These are phyloP conservation scores for Neurospora sp. DNA, from an alignment of 495 filamentous ascomycete species.

Conservation along the genomic window DNA sequence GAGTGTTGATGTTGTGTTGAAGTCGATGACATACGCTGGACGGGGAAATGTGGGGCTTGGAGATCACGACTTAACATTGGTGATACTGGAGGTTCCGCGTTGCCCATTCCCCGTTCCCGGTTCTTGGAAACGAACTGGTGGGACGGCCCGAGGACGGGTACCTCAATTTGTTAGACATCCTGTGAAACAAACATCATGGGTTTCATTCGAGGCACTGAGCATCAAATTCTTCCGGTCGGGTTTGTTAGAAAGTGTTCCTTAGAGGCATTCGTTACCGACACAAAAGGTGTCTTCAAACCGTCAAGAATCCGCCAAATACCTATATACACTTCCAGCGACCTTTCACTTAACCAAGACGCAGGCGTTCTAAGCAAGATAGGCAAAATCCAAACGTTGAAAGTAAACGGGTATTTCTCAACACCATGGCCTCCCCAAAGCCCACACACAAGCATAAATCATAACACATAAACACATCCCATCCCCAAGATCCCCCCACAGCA, in stretches of 20 bases:
- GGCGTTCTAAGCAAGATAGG: neutral
- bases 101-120: neutral
- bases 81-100: neutral
- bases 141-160: neutral
- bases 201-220: neutral
- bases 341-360: neutral
- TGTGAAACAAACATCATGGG: neutral
- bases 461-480: neutral
- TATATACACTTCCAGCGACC: neutral
- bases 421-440: neutral
- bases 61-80: neutral
- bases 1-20: neutral
- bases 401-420: neutral
- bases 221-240: neutral
- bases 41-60: neutral
- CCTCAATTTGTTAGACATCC: neutral
- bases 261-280: neutral
- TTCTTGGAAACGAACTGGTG: neutral
- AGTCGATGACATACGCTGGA: neutral
- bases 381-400: neutral
- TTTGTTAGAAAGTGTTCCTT: neutral
- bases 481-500: neutral
- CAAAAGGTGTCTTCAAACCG: neutral
- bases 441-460: neutral
- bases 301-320: neutral